Base-by-base conservation (phyloP, 1,284 basidiomycete species). In the Malassezia equina region DNA sequence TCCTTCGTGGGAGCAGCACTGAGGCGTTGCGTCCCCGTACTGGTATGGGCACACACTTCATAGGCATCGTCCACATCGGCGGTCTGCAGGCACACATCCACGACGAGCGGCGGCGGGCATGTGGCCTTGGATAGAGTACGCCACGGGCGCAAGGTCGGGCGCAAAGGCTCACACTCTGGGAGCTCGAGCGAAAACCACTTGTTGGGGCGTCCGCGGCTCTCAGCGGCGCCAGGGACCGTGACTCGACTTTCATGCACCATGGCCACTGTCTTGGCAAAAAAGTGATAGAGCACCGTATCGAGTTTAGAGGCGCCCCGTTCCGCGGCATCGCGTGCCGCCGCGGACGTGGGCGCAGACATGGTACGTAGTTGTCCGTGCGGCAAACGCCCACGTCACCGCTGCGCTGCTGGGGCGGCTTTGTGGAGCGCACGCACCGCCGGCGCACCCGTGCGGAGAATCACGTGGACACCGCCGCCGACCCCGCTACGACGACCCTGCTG, bases 171-270 rank as follows among this genome's bases (percentile, higher is more conserved):
- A 12, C 24, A 19, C 12, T 51, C 54, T 6, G 17, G 33, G 17
- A 56, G 32, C 36, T 34, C 48, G 17, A 56, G 45, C 28, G 54
- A 51, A n/a, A 56, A 56, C 54, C 53, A 55, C 42, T 55, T 55
- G 48, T 55, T 50, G 28, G 32, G 9, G 12, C 43, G 40, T 17
- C 31, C 31, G 11, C 28, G 19, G 44, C 21, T 19, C 12, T 47
- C 28, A 8, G 33, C 34, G 29, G 27, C 2, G 27, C 27, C 32
- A 3, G 32, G 7, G 4, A 17, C n/a, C 4, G 32, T 28, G 13
- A 17, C 7, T 25, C 54, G 54, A 41, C 48, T 51, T 17, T 56
- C 54, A 9, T 29, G 17, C 17, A 50, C 54, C n/a, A 56, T 40
- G 9, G 54, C 54, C 23, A 51, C 42, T 4, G 54, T 56, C 54